Percentiles rank a stretch among this genome's conserved stretches.
phyloP scores from a whole-genome alignment of 495 filamentous ascomycete genomes.

The Jackrogersella multiformis region DNA sequence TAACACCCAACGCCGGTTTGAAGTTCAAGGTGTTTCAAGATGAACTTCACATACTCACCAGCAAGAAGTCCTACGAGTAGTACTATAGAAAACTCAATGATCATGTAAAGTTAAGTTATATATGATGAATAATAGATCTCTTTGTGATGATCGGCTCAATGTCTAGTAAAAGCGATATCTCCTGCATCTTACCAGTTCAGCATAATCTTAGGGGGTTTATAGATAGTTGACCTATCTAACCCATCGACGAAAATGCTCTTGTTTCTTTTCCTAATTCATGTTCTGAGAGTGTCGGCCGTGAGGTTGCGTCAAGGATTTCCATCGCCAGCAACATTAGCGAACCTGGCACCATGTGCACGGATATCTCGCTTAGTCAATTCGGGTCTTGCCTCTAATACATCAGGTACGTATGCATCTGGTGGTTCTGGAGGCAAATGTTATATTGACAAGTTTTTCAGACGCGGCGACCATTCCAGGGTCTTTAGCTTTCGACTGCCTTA shows the following conservation, averaged over 20 bases:
- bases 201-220: background rate
- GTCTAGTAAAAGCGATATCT: background rate
- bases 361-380: constrained; percentile 32
- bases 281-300: constrained; percentile 31
- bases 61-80: background rate
- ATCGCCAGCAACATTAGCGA: constrained; percentile 9
- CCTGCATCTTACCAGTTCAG: background rate
- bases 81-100: background rate
- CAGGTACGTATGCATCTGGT: constrained; percentile 20
- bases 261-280: background rate
- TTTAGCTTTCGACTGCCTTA: constrained; percentile 45
- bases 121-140: background rate
- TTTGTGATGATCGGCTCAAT: background rate
- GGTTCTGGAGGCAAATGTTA: background rate
- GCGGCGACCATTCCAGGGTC: constrained; percentile 42
- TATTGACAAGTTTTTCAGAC: constrained; percentile 23
- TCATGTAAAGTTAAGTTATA: background rate
- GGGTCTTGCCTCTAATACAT: constrained; percentile 27
- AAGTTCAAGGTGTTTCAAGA: constrained; percentile 12
- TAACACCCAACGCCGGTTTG: background rate
- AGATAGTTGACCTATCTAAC: constrained; percentile 21
- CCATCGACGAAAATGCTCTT: constrained; percentile 14
- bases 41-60: background rate
- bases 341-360: constrained; percentile 38
- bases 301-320: constrained; percentile 35